phyloP scores from a whole-genome alignment of 1,284 basidiomycete genomes.

The Apiotrichum sp. region DNA sequence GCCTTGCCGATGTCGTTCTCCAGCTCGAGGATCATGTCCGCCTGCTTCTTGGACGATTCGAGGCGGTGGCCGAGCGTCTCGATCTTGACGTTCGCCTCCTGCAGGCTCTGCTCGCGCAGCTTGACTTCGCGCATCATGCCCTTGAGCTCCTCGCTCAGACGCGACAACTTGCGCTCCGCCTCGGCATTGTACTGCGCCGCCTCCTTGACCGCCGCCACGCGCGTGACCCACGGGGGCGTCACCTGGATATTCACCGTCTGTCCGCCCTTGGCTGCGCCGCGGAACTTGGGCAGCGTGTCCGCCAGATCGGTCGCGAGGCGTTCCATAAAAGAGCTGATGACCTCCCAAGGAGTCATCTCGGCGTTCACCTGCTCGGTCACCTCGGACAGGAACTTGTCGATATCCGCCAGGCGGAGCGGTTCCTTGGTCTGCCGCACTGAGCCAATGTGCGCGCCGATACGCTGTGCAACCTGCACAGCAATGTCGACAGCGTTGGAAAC shows the following conservation, averaged over 20 bases:
- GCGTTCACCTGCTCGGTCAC: conserved; percentile 45
- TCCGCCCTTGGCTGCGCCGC: conserved; percentile 60
- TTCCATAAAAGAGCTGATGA: conserved; percentile 62
- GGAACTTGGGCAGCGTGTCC: conserved; percentile 62
- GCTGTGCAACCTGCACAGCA: conserved; percentile 84
- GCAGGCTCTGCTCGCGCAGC: conserved; percentile 77
- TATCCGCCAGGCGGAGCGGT: conserved; percentile 64
- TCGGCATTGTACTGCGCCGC: conserved; percentile 79
- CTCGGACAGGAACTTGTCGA: conserved; percentile 66
- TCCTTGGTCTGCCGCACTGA: conserved; percentile 69
- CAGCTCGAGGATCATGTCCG: conserved; percentile 72
- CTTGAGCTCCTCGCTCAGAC: conserved; percentile 82
- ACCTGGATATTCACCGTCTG: conserved; percentile 52
- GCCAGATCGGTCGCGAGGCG: conserved; percentile 65
- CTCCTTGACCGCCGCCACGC: conserved; percentile 82
- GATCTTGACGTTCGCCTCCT: conserved; percentile 85
- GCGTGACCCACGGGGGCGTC: conserved; percentile 75
- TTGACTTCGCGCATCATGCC: conserved; percentile 76
- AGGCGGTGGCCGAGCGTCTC: conserved; percentile 89
- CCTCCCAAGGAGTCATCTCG: conserved; percentile 66
- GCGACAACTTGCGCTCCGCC: conserved; percentile 77
- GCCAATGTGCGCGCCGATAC: conserved; percentile 69
- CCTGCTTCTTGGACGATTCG: conserved; percentile 76
- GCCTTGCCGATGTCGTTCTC: conserved; percentile 73
- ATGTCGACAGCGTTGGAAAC: conserved; percentile 80